phyloP scores from a whole-genome alignment of 495 filamentous ascomycete species.

The Trichoderma virens region DNA sequence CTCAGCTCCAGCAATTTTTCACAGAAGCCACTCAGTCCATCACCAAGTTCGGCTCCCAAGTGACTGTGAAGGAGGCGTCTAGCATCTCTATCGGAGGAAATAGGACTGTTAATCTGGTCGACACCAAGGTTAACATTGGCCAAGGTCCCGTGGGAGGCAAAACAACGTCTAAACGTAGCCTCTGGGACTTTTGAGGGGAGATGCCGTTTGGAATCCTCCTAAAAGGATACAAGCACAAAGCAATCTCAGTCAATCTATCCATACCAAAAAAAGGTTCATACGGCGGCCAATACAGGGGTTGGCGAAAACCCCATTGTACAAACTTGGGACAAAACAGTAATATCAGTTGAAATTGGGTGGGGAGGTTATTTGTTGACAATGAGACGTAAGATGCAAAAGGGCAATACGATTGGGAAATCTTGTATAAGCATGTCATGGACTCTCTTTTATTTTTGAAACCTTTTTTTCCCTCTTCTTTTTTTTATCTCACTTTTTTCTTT shows the following conservation, averaged over 20 bases:
- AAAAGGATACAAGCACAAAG: too few species aligned
- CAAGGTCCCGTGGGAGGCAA: conserved; percentile 20
- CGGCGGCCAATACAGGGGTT: not conserved
- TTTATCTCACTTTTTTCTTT: not conserved
- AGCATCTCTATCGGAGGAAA: conserved; percentile 38
- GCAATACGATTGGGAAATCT: not conserved
- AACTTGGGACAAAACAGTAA: not conserved
- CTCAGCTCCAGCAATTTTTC: conserved; percentile 47
- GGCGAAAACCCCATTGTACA: not conserved
- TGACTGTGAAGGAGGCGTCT: conserved; percentile 24
- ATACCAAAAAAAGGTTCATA: not conserved
- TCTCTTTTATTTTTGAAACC: not conserved
- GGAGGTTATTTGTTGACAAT: not conserved
- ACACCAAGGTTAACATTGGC: conserved; percentile 31
- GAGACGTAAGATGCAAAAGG: not conserved
- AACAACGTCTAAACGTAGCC: not conserved
- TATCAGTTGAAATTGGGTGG: not conserved
- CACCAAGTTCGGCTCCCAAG: conserved; percentile 14
- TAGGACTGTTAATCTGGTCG: conserved; percentile 37
- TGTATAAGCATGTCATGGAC: conserved; percentile 7
- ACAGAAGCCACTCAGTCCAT: conserved; percentile 25
- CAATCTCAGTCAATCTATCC: not conserved
- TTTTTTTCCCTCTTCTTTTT: not conserved
- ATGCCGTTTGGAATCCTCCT: too few species aligned
- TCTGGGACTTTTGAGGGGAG: not conserved